Conservation (phyloP, 2,329 filamentous ascomycete genomes). For the Fusarium sp. region DNA sequence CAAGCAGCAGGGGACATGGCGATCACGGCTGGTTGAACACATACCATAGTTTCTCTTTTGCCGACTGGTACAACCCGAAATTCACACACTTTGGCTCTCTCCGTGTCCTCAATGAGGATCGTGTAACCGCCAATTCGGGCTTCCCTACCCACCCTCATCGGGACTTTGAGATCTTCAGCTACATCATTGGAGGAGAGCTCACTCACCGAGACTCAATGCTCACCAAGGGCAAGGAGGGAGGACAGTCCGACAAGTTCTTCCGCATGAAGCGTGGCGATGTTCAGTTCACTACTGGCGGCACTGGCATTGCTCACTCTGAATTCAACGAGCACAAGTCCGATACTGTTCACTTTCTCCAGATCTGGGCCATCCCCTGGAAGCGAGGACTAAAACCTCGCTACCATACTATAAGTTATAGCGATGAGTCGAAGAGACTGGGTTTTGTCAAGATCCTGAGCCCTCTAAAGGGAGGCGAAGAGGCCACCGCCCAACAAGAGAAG, state of each 20-base stretch:
- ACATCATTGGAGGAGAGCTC: conserved; percentile 86
- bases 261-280: conserved; percentile 84
- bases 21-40: conserved; percentile 91
- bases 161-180: conserved; percentile 91
- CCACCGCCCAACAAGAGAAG: conserved; percentile 72
- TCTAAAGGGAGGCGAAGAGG: conserved; percentile 74
- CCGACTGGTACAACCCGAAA: conserved; percentile 75
- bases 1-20: conserved; percentile 77
- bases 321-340: conserved; percentile 80
- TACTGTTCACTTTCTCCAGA: conserved; percentile 87
- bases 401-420: conserved; percentile 78
- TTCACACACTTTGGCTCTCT: conserved; percentile 80
- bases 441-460: conserved; percentile 84
- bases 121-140: conserved; percentile 78
- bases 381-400: conserved; percentile 79
- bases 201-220: conserved; percentile 91
- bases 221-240: conserved; percentile 73
- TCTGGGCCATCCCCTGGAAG: conserved; percentile 87
- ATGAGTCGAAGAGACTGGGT: conserved; percentile 77
- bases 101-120: conserved; percentile 90
- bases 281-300: conserved; percentile 91
- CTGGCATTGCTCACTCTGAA: conserved; percentile 83
- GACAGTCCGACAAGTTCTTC: conserved; percentile 73
- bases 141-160: conserved; percentile 89
- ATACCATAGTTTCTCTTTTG: conserved; percentile 89